phyloP scores from a whole-genome alignment of 805 yeast genomes.

The Candida montana region DNA sequence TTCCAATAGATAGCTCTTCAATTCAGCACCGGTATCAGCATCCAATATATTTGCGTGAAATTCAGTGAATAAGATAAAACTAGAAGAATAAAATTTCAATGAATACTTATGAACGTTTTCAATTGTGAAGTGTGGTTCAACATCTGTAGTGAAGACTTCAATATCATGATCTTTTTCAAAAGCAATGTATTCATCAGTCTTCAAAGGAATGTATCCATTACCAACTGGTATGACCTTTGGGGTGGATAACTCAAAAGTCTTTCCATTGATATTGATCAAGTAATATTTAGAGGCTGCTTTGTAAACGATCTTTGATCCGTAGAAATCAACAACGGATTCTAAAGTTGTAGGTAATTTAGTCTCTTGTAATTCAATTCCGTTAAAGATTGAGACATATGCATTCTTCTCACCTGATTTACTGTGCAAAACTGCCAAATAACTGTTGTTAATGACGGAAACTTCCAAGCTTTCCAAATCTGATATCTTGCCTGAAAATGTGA shows the following conservation, averaged over 20 bases:
- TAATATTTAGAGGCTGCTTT: slow-evolving; percentile 7
- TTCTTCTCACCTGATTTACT: slow-evolving; percentile 5
- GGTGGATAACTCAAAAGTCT: slow-evolving; percentile 10
- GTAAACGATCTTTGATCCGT: slow-evolving; percentile 22
- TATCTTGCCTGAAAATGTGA: slow-evolving; percentile 5
- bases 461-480: slow-evolving; percentile 6
- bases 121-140: slow-evolving; percentile 15
- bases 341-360: slow-evolving; percentile 11
- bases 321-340: slow-evolving; percentile 18
- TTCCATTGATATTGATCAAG: slow-evolving; percentile 10
- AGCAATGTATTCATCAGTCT: slow-evolving; percentile 17
- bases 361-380: slow-evolving; percentile 9
- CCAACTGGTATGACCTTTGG: slow-evolving; percentile 6
- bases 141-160: slow-evolving; percentile 14
- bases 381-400: slow-evolving; percentile 11
- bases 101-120: slow-evolving; percentile 20
- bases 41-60: slow-evolving; percentile 21
- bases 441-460: slow-evolving; percentile 14
- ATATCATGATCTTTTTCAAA: slow-evolving; percentile 19
- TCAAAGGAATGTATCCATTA: slow-evolving; percentile 15
- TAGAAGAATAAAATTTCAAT: slow-evolving; percentile 13
- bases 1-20: slow-evolving; percentile 16
- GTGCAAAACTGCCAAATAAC: slow-evolving; percentile 13
- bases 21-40: slow-evolving; percentile 22
- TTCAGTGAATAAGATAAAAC: slow-evolving; percentile 20